Percentiles rank a stretch among this genome's conserved stretches.
Evolutionary conservation across 2,329 filamentous ascomycete genomes (phyloP).

Genomic region (Chrysosporium keratinophilum): DNA sequence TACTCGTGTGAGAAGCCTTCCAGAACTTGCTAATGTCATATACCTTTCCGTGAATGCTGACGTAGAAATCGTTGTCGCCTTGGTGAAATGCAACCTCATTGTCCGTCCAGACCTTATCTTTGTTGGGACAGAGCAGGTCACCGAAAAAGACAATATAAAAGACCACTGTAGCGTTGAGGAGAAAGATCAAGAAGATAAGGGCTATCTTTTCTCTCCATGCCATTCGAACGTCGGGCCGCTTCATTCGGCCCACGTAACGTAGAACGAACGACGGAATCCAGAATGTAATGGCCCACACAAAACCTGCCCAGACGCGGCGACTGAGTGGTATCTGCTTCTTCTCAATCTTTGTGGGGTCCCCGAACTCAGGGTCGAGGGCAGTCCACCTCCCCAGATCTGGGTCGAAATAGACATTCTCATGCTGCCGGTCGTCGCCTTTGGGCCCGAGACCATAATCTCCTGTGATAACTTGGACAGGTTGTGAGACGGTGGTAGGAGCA

Average conservation of each 20-base stretch:
- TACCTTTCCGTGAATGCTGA: slow-evolving; percentile 75
- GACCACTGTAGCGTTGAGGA: slow-evolving; percentile 70
- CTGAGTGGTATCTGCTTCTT: slow-evolving; percentile 53
- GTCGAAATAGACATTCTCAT: slow-evolving; percentile 61
- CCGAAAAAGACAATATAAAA: slow-evolving; percentile 92
- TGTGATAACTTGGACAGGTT: slow-evolving; percentile 48
- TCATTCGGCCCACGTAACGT: slow-evolving; percentile 81
- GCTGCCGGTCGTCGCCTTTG: slow-evolving; percentile 71
- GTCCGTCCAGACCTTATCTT: slow-evolving; percentile 74
- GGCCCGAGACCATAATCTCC: slow-evolving; percentile 83
- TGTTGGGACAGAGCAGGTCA: slow-evolving; percentile 76
- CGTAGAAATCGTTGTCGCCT: slow-evolving; percentile 68
- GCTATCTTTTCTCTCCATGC: slow-evolving; percentile 95
- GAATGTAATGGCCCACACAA: slow-evolving; percentile 82
- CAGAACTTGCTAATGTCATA: slow-evolving; percentile 91
- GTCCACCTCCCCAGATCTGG: slow-evolving; percentile 55
- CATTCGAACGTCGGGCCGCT: slow-evolving; percentile 89
- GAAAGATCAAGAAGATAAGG: slow-evolving; percentile 64
- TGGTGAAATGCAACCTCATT: slow-evolving; percentile 61
- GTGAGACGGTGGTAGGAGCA: slow-evolving; percentile 44
- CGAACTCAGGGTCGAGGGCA: slow-evolving; percentile 66
- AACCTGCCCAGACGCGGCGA: slow-evolving; percentile 66
- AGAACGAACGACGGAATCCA: slow-evolving; percentile 87
- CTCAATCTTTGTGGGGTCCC: slow-evolving; percentile 64
- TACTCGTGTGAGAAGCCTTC: slow-evolving; percentile 68